Percentiles rank a stretch among this genome's conserved stretches.
phyloP scores from a whole-genome alignment of 2,329 filamentous ascomycete genomes.

The Nakataea oryzae region DNA sequence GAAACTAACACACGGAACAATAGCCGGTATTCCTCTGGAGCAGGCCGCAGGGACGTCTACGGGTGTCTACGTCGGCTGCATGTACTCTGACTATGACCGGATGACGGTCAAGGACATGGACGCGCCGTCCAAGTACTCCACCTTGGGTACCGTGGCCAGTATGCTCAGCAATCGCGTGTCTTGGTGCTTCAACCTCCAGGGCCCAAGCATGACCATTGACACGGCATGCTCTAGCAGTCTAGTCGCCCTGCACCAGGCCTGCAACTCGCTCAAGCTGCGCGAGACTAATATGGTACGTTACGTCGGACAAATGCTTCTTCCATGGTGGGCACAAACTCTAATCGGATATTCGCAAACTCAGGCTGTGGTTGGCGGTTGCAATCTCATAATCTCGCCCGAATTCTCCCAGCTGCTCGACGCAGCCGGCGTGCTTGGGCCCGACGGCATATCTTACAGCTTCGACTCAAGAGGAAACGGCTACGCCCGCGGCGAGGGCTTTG shows the following conservation, averaged over 20 bases:
- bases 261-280: constrained; percentile 10
- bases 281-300: constrained; percentile 10
- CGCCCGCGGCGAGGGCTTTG: constrained; percentile 40
- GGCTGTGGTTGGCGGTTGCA: constrained; percentile 15
- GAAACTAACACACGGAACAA: neutral
- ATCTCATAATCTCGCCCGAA: constrained; percentile 11
- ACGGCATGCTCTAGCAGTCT: constrained; percentile 26
- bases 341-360: neutral
- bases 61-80: constrained; percentile 12
- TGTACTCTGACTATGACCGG: constrained; percentile 14
- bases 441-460: constrained; percentile 17
- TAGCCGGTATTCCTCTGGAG: constrained; percentile 1
- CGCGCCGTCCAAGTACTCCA: constrained; percentile 12
- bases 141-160: constrained; percentile 17
- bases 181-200: constrained; percentile 24
- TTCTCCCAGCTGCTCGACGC: constrained; percentile 8
- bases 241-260: constrained; percentile 20
- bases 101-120: constrained; percentile 12
- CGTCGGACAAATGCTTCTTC: no score
- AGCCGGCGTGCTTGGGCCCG: constrained; percentile 9
- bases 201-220: constrained; percentile 23
- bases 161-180: constrained; percentile 24
- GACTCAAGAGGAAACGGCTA: constrained; percentile 36
- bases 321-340: neutral
- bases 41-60: neutral